Conservation (phyloP, 169 alveolate genomes). For the Amoebophrya sp. region DNA sequence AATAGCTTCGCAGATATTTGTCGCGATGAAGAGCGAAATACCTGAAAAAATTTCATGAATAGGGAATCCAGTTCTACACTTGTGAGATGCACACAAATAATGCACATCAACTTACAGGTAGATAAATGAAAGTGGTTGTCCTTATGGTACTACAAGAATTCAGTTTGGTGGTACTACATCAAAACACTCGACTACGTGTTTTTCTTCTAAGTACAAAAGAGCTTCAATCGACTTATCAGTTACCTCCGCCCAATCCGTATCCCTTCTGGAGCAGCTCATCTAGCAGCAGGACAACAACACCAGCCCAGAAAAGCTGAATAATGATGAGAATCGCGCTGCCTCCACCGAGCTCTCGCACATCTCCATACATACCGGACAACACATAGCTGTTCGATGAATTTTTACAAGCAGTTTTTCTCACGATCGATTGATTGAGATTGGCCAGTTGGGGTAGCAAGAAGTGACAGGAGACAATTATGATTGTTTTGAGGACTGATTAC, state of each 20-base stretch:
- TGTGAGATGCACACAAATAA: not conserved
- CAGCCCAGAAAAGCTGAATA: constrained; percentile 94
- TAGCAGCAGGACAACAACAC: constrained; percentile 94
- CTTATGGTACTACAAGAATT: not conserved
- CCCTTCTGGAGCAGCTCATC: constrained; percentile 99
- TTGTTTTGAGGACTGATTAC: not conserved
- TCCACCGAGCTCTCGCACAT: constrained; percentile 91
- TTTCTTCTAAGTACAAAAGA: too few relatives aligned
- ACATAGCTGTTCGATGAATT: constrained; percentile 48
- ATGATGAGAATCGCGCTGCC: constrained; percentile 92
- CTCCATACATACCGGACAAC: constrained; percentile 96
- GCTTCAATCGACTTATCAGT: too few relatives aligned
- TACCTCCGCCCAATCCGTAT: constrained; percentile 93
- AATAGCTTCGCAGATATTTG: constrained; percentile 97
- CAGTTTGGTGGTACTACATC: too few relatives aligned
- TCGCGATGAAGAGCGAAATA: constrained; percentile 98
- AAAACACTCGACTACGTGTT: too few relatives aligned
- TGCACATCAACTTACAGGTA: not conserved
- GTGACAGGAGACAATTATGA: too few relatives aligned
- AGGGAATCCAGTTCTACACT: not conserved
- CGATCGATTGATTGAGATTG: too few relatives aligned
- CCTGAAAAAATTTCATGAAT: constrained; percentile 68
- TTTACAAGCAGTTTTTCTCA: too few relatives aligned
- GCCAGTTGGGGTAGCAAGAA: too few relatives aligned
- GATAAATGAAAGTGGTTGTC: not conserved